These are phyloP conservation scores for Picea glauca DNA, from an alignment of 75 land plant genomes.

Conservation along the genomic window DNA sequence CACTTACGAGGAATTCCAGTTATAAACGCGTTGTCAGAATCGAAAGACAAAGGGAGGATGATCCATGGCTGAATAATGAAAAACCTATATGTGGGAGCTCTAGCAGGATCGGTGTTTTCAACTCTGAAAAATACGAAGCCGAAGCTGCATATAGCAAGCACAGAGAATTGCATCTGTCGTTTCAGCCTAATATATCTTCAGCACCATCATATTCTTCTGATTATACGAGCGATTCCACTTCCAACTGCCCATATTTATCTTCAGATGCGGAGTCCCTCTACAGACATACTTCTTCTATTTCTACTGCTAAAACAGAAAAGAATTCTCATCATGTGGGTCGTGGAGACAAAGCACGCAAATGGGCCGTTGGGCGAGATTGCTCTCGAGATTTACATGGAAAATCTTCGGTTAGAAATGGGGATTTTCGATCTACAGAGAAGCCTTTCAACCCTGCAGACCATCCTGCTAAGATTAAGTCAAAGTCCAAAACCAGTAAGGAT, in stretches of 20 bases:
- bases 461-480: not conserved
- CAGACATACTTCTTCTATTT: not conserved
- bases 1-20: not conserved
- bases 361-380: conserved; percentile 2
- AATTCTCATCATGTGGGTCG: not conserved
- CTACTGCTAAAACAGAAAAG: not conserved
- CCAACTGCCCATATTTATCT: conserved; percentile 6
- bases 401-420: not conserved
- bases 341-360: not conserved
- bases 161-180: not conserved
- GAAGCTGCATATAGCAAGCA: not conserved
- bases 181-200: not conserved
- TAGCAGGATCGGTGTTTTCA: not conserved
- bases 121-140: not conserved
- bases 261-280: conserved; percentile 12
- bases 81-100: not conserved
- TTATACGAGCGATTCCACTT: not conserved
- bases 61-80: not conserved
- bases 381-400: not conserved
- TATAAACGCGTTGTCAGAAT: not conserved
- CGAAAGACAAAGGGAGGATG: not conserved
- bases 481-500: conserved; percentile 24
- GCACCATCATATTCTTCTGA: conserved; percentile 8
- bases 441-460: not conserved
- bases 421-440: not conserved